phyloP scores from a whole-genome alignment of 257 asterid species.

The Gynochthodes officinalis region DNA sequence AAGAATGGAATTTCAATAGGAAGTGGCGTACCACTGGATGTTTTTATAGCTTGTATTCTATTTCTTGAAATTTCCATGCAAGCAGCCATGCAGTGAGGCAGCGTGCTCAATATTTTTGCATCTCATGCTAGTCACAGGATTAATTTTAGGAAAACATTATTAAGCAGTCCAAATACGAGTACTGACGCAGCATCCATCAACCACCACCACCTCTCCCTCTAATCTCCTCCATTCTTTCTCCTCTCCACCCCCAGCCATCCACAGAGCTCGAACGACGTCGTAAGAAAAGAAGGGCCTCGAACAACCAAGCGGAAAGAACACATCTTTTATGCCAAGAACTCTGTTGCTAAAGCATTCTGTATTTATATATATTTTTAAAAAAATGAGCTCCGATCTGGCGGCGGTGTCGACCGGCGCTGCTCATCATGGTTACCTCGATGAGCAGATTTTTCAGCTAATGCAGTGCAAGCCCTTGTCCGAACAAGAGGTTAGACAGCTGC shows the following conservation, averaged over 20 bases:
- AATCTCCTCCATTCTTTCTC: constrained; percentile 7
- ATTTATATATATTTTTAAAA: too few relatives aligned
- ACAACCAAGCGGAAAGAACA: constrained; percentile 6
- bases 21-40: too few relatives aligned
- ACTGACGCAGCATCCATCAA: too few relatives aligned
- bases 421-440: constrained; percentile 61
- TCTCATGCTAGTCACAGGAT: too few relatives aligned
- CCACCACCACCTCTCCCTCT: constrained; percentile 31
- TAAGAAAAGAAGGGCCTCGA: constrained; percentile 2
- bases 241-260: constrained; percentile 14
- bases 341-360: background rate
- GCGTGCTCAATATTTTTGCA: too few relatives aligned
- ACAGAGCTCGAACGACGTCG: constrained; percentile 27
- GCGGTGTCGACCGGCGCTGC: constrained; percentile 42
- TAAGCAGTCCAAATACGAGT: too few relatives aligned
- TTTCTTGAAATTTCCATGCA: too few relatives aligned
- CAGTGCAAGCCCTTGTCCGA: constrained; percentile 87
- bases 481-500: constrained; percentile 67
- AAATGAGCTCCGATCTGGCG: constrained; percentile 49
- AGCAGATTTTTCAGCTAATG: constrained; percentile 76
- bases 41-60: too few relatives aligned
- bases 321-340: constrained; percentile 15
- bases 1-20: too few relatives aligned
- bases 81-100: too few relatives aligned
- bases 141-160: too few relatives aligned